Conservation (phyloP, 2,329 filamentous ascomycete species). For the Cordyceps fumosorosea region DNA sequence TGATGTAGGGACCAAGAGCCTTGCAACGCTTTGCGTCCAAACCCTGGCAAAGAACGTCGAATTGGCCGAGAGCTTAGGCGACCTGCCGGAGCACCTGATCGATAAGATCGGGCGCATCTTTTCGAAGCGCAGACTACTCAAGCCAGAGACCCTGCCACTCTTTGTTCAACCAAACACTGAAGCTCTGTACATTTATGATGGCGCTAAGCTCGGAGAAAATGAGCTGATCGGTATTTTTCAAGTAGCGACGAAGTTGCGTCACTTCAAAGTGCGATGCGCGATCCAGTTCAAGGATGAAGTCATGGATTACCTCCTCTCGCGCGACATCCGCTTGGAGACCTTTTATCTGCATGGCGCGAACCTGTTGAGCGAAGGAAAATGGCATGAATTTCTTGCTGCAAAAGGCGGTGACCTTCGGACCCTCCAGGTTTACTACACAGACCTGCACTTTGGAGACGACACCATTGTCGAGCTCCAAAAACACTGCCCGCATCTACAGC, state of each 20-base stretch:
- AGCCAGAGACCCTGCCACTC: slow-evolving; percentile 46
- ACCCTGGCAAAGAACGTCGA: slow-evolving; percentile 57
- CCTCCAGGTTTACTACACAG: slow-evolving; percentile 76
- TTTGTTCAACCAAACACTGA: slow-evolving; percentile 49
- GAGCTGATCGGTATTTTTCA: slow-evolving; percentile 80
- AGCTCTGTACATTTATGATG: slow-evolving; percentile 51
- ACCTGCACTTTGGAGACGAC: slow-evolving; percentile 72
- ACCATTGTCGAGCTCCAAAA: slow-evolving; percentile 55
- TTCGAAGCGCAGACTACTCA: slow-evolving; percentile 53
- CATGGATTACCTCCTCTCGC: slow-evolving; percentile 72
- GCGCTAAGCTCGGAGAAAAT: slow-evolving; percentile 59
- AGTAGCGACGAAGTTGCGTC: slow-evolving; percentile 59
- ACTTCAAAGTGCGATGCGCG: slow-evolving; percentile 73
- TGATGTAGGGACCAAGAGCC: slow-evolving; percentile 58
- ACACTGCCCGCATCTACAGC: slow-evolving; percentile 60
- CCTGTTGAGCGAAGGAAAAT: slow-evolving; percentile 68
- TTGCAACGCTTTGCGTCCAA: slow-evolving; percentile 59
- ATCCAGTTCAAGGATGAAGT: slow-evolving; percentile 86
- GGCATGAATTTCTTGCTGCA: slow-evolving; percentile 61
- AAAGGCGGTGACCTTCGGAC: slow-evolving; percentile 60
- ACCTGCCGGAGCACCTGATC: slow-evolving; percentile 47
- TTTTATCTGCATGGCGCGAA: slow-evolving; percentile 81
- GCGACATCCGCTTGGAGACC: slow-evolving; percentile 60
- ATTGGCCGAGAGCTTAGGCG: slow-evolving; percentile 55
- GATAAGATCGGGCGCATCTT: slow-evolving; percentile 55